phyloP scores from a whole-genome alignment of 2,329 filamentous ascomycete species.

The Pseudofabraea citricarpa region DNA sequence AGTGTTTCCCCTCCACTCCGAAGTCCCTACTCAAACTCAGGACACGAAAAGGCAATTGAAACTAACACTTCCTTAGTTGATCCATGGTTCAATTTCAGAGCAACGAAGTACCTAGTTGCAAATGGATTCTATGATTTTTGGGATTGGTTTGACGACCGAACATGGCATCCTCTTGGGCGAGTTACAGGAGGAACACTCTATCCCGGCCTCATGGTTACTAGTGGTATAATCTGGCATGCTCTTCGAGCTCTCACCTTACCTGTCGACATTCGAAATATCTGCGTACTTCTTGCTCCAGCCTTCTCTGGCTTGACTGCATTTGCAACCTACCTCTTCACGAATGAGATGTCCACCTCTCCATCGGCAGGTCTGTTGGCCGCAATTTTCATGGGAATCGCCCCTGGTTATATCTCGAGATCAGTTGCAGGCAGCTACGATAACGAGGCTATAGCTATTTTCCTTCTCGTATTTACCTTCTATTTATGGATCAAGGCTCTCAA shows the following conservation, averaged over 20 bases:
- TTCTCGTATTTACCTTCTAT: constrained; percentile 97
- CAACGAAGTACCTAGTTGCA: constrained; percentile 94
- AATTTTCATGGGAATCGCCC: constrained; percentile 93
- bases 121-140: constrained; percentile 99
- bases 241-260: constrained; percentile 85
- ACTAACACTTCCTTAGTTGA: constrained; percentile 63
- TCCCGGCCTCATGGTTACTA: constrained; percentile 98
- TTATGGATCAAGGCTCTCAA: constrained; percentile 99
- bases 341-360: constrained; percentile 93
- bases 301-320: constrained; percentile 93
- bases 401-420: constrained; percentile 95
- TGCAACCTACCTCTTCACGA: constrained; percentile 90
- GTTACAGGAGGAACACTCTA: constrained; percentile 99
- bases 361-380: constrained; percentile 94
- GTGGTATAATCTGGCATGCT: constrained; percentile 91
- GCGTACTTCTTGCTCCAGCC: constrained; percentile 88
- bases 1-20: constrained; percentile 38
- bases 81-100: constrained; percentile 99
- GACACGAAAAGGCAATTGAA: too few species aligned
- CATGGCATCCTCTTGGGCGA: constrained; percentile 97
- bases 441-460: constrained; percentile 98
- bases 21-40: too few species aligned
- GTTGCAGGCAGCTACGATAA: constrained; percentile 99
- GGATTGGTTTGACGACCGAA: constrained; percentile 99
- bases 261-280: constrained; percentile 98